These are phyloP conservation scores for Ceratocystis alfenasii DNA, from an alignment of 2,329 filamentous ascomycete genomes.

Conservation along the genomic window DNA sequence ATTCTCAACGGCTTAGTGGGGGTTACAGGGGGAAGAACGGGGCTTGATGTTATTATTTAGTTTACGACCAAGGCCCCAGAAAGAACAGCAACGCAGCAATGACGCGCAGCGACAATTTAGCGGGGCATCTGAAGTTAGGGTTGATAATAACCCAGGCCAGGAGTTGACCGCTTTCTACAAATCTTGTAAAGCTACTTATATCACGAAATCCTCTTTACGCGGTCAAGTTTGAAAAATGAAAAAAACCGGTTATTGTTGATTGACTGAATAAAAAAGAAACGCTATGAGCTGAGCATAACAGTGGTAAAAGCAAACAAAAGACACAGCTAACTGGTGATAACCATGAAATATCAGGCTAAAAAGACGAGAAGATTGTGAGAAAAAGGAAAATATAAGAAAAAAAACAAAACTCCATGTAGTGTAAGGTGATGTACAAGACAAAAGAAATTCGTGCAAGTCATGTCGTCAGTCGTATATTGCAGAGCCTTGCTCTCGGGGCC, in stretches of 20 bases:
- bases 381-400: neutral
- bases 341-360: constrained; percentile 12
- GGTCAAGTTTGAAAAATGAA: neutral
- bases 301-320: constrained; percentile 3
- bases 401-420: constrained; percentile 16
- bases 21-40: neutral
- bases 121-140: neutral
- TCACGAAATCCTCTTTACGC: neutral
- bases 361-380: constrained; percentile 10
- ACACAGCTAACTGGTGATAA: constrained; percentile 17
- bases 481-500: constrained; percentile 3
- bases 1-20: neutral
- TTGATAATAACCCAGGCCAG: neutral
- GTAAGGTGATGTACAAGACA: constrained; percentile 18
- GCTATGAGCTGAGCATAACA: constrained; percentile 17
- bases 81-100: constrained; percentile 9
- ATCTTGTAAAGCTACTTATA: neutral
- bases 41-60: neutral
- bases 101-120: neutral
- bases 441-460: constrained; percentile 20
- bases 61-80: neutral
- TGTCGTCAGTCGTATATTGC: constrained; percentile 21
- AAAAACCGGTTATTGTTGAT: neutral
- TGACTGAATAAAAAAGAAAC: neutral
- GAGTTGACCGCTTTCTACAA: neutral